phyloP scores from a whole-genome alignment of 495 filamentous ascomycete species.

The Neurospora sp. region DNA sequence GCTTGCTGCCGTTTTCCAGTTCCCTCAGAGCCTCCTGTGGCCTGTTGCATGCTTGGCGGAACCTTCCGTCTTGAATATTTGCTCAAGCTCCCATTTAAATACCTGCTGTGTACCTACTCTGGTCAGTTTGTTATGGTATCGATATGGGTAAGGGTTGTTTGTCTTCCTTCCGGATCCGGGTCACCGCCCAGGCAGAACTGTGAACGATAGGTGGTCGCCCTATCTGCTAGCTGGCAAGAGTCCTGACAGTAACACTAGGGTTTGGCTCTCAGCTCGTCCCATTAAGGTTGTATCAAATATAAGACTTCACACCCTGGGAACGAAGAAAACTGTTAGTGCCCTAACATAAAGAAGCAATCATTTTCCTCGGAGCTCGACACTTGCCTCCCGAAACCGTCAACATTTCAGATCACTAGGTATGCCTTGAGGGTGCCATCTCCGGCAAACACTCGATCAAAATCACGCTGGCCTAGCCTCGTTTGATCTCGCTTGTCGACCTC shows the following conservation, averaged over 20 bases:
- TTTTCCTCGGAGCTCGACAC: not conserved
- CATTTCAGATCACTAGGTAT: not conserved
- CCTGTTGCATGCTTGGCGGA: not conserved
- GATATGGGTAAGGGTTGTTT: not conserved
- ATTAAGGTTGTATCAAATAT: not conserved
- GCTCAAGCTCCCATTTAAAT: not conserved
- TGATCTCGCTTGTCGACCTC: not conserved
- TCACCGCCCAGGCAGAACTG: not conserved
- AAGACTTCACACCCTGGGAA: not conserved
- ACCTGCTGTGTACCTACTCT: not conserved
- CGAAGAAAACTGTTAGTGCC: not conserved
- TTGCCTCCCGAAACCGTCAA: not conserved
- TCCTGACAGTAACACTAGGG: too few species aligned
- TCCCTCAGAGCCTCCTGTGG: not conserved
- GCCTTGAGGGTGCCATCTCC: not conserved
- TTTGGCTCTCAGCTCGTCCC: not conserved
- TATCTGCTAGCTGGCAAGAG: not conserved
- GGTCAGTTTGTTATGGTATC: not conserved
- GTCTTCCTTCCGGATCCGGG: not conserved
- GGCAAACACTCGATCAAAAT: not conserved
- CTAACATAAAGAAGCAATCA: not conserved
- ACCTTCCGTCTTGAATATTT: not conserved
- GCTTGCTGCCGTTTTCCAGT: not conserved
- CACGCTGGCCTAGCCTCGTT: not conserved
- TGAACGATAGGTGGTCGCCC: not conserved